Evolutionary conservation across 129 eudicot species (phyloP), one percentile per base, ranked within the genome.

Genomic region (Sambucus nigra): DNA sequence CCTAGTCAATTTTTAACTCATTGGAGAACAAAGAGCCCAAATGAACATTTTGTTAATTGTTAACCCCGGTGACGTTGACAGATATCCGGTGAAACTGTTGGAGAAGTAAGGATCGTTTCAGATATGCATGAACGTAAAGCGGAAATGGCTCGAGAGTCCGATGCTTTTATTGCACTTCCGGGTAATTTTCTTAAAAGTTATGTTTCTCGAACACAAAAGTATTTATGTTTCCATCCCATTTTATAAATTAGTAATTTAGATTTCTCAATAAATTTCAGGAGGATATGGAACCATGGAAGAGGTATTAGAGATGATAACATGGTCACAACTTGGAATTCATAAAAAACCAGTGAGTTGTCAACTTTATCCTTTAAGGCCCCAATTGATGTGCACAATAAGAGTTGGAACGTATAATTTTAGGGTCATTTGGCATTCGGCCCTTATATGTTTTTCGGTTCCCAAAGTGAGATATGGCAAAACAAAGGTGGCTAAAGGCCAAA

Each of bases 271-370:
- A 47, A 47, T 47, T 48, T 57, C 71, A 89, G 97, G 97, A 60
- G 97, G 97, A 53, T 89, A 84, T 71, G 97, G 97, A 69, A 89
- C 97, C 22, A 81, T 89, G 97, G 97, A 89, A 63, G 97, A 89
- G 68, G 66, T 73, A 15, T 35, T 89, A 56, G 97, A 89, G 78
- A 84, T 89, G 95, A 89, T 89, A 61, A 84, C 97, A 47, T 89
- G 97, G 97, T 76, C 93, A 8, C 97, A 89, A 47, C 95, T 89
- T 22, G 95, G 97, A 64, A 89, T 89, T 61, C 95, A 89, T 67
- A 73, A 81, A 59, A 89, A 89, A 67, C 77, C 94, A 27, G 97
- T 84, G 44, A 68, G 68, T 51, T 41, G 47, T 51, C 50, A 17
- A 7, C 57, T 55, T 58, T 26, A 28, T 35, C 23, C 19, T 39